Base-by-base conservation (phyloP, 768 basidiomycete genomes). In the Hericium alpestre region DNA sequence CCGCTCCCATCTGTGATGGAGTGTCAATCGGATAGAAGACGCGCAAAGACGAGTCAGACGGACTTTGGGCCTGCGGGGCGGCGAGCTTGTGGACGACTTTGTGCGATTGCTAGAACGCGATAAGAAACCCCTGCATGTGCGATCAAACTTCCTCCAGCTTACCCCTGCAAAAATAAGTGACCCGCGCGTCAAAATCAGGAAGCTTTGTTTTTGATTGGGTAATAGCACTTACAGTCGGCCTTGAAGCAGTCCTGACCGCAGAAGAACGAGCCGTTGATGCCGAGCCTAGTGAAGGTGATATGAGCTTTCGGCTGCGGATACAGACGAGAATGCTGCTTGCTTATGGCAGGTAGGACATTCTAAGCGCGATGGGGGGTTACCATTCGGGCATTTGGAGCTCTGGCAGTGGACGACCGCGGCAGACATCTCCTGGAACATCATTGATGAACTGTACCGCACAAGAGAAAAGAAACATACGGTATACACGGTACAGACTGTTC, bases 171-270 rank as follows among this genome's bases (percentile, higher is more conserved):
- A 61, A 47, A 12, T 15, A n/a, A 32, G 32, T 32, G 4, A 7
- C 32, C 9, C 32, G 32, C 32, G 32, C 32, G 9, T 32, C 32
- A 32, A 32, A 32, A 32, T 32, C 32, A 32, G 32, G 32, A 32
- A 32, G 6, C 32, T 32, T 32, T 32, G 32, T 10, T 10, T 32
- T 32, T 32, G 32, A 32, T 32, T 49, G 27, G 50, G 57, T 54
- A 40, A 47, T 16, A 32, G 25, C 40, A 77, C 93, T 76, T 70
- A 94, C 95, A 98, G 70, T 81, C 86, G 50, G 84, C 80, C 72
- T 96, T 97, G 81, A 97, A 97, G 73, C 95, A 98, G 53, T 90
- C 91, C 71, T 98, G 95, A 23, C 85, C 83, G 62, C 95, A 97
- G 73, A 94, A 98, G 68, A 87, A 89, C 37, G 90, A 92, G 32